Base-by-base conservation (phyloP, 345 rosid genomes). In the Lumnitzera littorea region DNA sequence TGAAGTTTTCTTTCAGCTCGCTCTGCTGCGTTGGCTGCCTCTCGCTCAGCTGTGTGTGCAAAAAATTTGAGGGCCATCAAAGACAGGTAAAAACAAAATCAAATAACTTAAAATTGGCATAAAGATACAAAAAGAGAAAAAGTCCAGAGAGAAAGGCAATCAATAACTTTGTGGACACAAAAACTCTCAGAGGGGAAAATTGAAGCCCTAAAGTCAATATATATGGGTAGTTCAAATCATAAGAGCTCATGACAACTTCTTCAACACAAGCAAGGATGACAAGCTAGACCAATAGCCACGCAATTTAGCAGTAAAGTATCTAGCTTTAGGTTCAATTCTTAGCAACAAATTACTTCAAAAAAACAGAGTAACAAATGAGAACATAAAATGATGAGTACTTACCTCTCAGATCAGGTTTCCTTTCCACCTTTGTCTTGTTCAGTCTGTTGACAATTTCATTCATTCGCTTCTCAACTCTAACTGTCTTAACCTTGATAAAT, bases 361-460 rank as follows among this genome's bases (percentile, higher is more conserved):
- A 36, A 36, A 36, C 1, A 36, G 43, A 36, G 43, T 6, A 36
- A 5, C 5, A 4, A 36, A 9, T 17, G 56, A 57, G 11, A 50
- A 53, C 12, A 12, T 36, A 36, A 9, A 36, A 5, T 36, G 43
- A 36, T 47, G 47, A 36, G 10, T 20, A 29, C 31, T 53, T 56
- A 90, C 99, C 99, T 86, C 80, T 88, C 76, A 94, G 80, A 80
- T 94, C 99, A 67, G 97, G 87, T 12, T 73, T 88, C 69, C 95
- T 82, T 69, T 94, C 99, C 48, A 83, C 92, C 72, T 94, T 94
- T 55, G 97, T 86, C 78, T 71, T 84, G 85, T 94, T 94, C 87
- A 94, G 72, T 73, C 97, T 84, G 72, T 94, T 94, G 64, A 94
- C 86, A 57, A 90, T 60, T 59, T 94, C 99, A 80, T 94, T 94